Conservation (phyloP, 2,329 filamentous ascomycete genomes). For the Nectriaceae sp. region DNA sequence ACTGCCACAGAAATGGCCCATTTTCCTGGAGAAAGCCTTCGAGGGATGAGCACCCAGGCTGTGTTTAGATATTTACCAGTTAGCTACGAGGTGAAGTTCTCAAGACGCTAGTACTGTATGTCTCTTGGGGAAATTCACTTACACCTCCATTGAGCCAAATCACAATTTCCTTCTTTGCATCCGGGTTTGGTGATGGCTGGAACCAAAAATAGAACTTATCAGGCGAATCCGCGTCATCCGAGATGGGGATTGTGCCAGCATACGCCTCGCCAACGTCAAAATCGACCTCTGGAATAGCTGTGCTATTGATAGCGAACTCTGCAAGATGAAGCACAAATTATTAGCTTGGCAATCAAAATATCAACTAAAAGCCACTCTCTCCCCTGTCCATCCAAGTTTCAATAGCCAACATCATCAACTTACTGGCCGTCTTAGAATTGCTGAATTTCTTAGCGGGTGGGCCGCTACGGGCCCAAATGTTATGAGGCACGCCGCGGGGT, state of each 20-base stretch:
- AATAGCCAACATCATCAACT: too few relatives aligned
- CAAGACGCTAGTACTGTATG: background rate
- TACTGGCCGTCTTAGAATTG: conserved; percentile 11
- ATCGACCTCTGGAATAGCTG: conserved; percentile 61
- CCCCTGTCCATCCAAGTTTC: background rate
- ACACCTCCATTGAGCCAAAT: conserved; percentile 49
- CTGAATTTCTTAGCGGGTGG: conserved; percentile 3
- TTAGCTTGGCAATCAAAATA: background rate
- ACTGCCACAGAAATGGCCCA: conserved; percentile 68
- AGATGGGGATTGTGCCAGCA: conserved; percentile 58
- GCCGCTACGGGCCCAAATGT: conserved; percentile 8
- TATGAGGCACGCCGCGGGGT: background rate
- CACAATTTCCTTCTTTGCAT: conserved; percentile 47
- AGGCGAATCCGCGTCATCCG: conserved; percentile 39
- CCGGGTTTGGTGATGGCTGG: conserved; percentile 48
- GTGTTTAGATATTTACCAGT: background rate
- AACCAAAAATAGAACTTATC: conserved; percentile 54
- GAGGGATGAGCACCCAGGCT: conserved; percentile 61
- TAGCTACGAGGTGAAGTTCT: background rate
- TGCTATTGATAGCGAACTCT: conserved; percentile 63
- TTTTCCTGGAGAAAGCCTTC: conserved; percentile 73
- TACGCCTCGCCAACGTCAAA: conserved; percentile 65
- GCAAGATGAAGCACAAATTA: background rate
- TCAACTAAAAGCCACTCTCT: background rate
- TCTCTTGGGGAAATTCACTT: conserved; percentile 17